These are phyloP conservation scores for Excoecaria cochinchinensis DNA, from an alignment of 345 rosid genomes.

Conservation along the genomic window DNA sequence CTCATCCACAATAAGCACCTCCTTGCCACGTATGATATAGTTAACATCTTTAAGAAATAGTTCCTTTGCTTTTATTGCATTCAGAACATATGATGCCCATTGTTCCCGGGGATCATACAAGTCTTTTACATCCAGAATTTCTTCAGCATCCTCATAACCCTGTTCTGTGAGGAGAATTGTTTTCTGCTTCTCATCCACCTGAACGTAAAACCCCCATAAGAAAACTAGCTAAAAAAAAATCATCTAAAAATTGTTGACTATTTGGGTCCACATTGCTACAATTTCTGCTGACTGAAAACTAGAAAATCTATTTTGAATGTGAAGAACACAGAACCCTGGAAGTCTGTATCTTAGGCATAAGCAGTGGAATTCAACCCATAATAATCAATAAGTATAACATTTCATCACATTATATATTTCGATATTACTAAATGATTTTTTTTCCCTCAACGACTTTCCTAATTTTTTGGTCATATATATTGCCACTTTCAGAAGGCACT, in stretches of 20 bases:
- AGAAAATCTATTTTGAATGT: not conserved
- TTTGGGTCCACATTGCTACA: too few relatives aligned
- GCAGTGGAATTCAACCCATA: not conserved
- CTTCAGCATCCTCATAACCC: conserved; percentile 97
- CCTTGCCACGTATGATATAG: conserved; percentile 89
- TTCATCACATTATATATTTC: not conserved
- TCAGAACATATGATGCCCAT: conserved; percentile 87
- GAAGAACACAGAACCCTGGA: not conserved
- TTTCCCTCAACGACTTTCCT: not conserved
- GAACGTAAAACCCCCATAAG: conserved; percentile 28
- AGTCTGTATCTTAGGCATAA: not conserved
- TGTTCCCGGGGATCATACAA: conserved; percentile 97
- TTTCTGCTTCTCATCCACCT: conserved; percentile 98
- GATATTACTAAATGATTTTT: not conserved
- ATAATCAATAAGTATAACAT: not conserved
- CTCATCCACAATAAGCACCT: conserved; percentile 96
- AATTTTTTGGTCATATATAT: not conserved
- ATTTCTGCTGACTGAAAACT: conserved; percentile 1
- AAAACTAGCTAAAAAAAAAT: not conserved
- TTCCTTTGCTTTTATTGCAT: conserved; percentile 95
- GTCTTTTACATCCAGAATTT: conserved; percentile 84
- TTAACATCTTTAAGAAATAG: conserved; percentile 92
- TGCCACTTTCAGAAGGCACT: not conserved
- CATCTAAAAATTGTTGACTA: not conserved
- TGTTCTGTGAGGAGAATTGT: conserved; percentile 89